Conservation (phyloP, 2,329 filamentous ascomycete species). For the Venturia nashicola region DNA sequence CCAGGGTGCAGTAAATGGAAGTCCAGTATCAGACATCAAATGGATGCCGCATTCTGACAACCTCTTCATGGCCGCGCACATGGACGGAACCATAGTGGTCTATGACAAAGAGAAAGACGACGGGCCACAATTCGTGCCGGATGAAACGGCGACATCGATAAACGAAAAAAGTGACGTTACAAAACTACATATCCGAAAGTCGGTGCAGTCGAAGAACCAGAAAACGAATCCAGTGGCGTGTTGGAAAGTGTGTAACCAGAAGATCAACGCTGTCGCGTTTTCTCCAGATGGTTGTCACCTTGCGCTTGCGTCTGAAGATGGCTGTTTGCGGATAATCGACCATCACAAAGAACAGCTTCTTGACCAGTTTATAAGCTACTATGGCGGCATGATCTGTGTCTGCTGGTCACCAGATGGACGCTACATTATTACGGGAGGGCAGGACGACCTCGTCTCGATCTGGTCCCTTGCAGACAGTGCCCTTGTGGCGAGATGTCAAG, state of each 20-base stretch:
- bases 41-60: conserved; percentile 95
- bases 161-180: conserved; percentile 6
- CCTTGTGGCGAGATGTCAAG: conserved; percentile 84
- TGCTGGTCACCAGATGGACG: conserved; percentile 97
- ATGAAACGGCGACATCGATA: conserved; percentile 25
- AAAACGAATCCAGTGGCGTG: conserved; percentile 84
- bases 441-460: conserved; percentile 92
- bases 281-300: conserved; percentile 80
- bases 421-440: conserved; percentile 87
- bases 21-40: conserved; percentile 72
- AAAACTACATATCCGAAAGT: conserved; percentile 66
- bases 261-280: conserved; percentile 83
- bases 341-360: conserved; percentile 87
- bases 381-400: conserved; percentile 82
- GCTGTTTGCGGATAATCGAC: conserved; percentile 78
- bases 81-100: conserved; percentile 80
- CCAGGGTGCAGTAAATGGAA: conserved; percentile 73
- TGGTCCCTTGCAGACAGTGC: conserved; percentile 79
- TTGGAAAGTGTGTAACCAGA: conserved; percentile 86
- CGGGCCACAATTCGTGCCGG: conserved; percentile 55
- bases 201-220: conserved; percentile 85
- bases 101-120: conserved; percentile 98
- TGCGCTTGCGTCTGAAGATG: conserved; percentile 85
- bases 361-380: conserved; percentile 81
- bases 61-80: conserved; percentile 80